These are phyloP conservation scores for Eremothecium gossypii DNA, from an alignment of 1,139 yeast species.

Conservation along the genomic window DNA sequence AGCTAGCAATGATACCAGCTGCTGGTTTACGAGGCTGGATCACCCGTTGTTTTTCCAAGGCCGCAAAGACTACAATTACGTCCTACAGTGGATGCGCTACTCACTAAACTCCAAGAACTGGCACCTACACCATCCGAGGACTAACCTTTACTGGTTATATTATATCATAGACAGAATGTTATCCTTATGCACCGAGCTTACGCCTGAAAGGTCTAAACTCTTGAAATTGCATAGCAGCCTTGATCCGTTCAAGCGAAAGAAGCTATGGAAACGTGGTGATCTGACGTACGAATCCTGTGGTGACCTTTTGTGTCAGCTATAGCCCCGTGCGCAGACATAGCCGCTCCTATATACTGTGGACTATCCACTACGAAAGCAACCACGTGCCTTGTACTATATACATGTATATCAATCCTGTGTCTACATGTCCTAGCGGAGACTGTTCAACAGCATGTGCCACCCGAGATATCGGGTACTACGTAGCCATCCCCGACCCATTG, in stretches of 20 bases:
- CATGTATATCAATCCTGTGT: no score
- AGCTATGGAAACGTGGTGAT: constrained; percentile 6
- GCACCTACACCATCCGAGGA: constrained; percentile 33
- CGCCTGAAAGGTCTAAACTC: constrained; percentile 4
- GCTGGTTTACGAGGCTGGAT: constrained; percentile 35
- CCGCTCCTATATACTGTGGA: no score
- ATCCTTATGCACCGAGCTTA: constrained; percentile 24
- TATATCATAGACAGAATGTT: constrained; percentile 29
- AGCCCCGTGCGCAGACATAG: not conserved
- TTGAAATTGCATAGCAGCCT: constrained; percentile 7
- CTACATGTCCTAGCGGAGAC: no score
- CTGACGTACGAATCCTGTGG: constrained; percentile 5
- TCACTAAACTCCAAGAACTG: constrained; percentile 22
- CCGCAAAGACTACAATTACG: constrained; percentile 42
- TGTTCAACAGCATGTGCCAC: constrained; percentile 19
- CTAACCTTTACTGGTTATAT: constrained; percentile 39
- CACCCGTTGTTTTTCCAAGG: constrained; percentile 46
- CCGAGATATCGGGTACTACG: constrained; percentile 20
- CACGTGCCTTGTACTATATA: no score
- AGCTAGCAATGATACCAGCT: constrained; percentile 29
- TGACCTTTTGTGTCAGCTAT: constrained; percentile 2
- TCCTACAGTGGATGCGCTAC: constrained; percentile 40
- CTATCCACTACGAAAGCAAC: no score
- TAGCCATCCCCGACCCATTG: constrained; percentile 41
- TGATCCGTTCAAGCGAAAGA: constrained; percentile 4